These are phyloP conservation scores for Uronychia setigera DNA, from an alignment of 73 alveolate species.

Conservation along the genomic window DNA sequence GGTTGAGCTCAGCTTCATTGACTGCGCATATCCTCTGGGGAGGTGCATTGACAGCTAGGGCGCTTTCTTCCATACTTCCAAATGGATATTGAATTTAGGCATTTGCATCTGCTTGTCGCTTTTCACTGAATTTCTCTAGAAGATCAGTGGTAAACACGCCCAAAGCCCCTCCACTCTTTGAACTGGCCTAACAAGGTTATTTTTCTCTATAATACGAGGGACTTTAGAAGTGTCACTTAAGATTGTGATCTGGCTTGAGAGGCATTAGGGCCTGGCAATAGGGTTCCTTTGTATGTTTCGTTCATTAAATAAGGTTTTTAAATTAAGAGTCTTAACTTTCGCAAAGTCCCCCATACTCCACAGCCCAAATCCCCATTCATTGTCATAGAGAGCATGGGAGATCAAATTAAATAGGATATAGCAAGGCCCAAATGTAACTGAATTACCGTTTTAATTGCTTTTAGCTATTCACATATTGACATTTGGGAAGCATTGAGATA, in stretches of 20 bases:
- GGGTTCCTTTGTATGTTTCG: too few species aligned
- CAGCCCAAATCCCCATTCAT: neutral
- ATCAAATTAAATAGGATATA: neutral
- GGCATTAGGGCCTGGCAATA: too few species aligned
- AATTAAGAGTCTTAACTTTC: neutral
- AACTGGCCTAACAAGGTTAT: neutral
- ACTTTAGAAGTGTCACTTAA: too few species aligned
- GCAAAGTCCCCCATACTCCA: neutral
- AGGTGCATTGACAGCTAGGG: neutral
- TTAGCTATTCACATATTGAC: too few species aligned
- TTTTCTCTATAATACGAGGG: neutral
- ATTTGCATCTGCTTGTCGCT: neutral
- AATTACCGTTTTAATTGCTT: too few species aligned
- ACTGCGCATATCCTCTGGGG: neutral
- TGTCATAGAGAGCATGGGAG: neutral
- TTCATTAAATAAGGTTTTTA: too few species aligned
- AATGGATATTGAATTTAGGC: neutral
- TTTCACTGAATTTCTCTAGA: neutral
- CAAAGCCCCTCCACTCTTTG: neutral
- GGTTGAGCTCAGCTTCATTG: neutral
- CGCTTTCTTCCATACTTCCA: neutral
- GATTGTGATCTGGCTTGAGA: too few species aligned
- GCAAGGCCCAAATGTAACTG: neutral
- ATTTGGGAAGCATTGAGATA: neutral
- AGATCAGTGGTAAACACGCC: neutral